These are phyloP conservation scores for Globisporangium mamillatum DNA, from an alignment of 352 stramenopile genomes.

Conservation along the genomic window DNA sequence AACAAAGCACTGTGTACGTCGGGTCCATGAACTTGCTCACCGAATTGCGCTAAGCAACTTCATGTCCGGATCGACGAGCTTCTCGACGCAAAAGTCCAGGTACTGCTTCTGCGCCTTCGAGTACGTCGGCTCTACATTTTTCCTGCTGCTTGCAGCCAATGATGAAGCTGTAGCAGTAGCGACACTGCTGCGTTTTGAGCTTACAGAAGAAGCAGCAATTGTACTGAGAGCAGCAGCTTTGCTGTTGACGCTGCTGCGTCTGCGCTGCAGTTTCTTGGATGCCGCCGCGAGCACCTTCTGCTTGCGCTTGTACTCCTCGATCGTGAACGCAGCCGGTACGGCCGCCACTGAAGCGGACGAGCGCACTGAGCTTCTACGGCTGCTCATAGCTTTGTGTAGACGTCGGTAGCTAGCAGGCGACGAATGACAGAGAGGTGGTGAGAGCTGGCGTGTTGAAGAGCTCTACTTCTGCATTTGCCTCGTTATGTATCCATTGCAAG, in stretches of 20 bases:
- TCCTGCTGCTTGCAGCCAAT: conserved; percentile 14
- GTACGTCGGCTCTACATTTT: conserved; percentile 16
- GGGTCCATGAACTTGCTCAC: background rate
- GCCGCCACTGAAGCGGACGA: background rate
- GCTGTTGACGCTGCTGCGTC: conserved; percentile 2
- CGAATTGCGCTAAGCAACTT: conserved; percentile 41
- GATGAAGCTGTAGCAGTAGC: background rate
- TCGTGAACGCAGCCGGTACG: conserved; percentile 34
- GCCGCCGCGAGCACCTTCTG: conserved; percentile 42
- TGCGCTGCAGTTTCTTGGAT: conserved; percentile 14
- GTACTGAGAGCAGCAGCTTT: background rate
- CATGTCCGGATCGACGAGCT: conserved; percentile 44
- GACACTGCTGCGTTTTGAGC: background rate
- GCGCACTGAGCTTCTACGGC: background rate
- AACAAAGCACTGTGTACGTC: too few species aligned
- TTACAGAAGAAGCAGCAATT: background rate
- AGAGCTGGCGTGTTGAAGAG: too few species aligned
- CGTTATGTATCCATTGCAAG: background rate
- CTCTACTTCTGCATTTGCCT: background rate
- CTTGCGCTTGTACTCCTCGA: conserved; percentile 58
- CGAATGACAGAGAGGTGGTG: background rate
- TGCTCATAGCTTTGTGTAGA: background rate
- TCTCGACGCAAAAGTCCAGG: conserved; percentile 54
- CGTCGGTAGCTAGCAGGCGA: background rate
- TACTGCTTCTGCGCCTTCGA: conserved; percentile 49